phyloP scores from a whole-genome alignment of 768 basidiomycete species.

The Tricholoma sp. region DNA sequence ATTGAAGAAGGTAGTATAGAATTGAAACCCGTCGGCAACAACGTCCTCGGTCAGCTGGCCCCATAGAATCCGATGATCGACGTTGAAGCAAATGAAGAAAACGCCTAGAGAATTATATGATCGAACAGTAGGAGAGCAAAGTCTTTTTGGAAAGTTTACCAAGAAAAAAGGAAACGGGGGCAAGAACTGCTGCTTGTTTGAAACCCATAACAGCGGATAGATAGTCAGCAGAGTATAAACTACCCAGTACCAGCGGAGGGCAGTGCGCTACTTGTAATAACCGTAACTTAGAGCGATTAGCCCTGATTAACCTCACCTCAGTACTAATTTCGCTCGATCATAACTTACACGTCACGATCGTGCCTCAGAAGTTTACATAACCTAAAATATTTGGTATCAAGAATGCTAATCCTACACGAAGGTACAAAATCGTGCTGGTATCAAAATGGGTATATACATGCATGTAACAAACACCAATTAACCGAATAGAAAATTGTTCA shows the following conservation, averaged over 20 bases:
- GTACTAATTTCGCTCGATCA: no score
- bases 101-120: conserved; percentile 44
- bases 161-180: conserved; percentile 85
- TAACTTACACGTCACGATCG: no score
- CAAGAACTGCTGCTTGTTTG: conserved; percentile 82
- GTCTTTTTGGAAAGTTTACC: conserved; percentile 41
- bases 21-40: conserved; percentile 75
- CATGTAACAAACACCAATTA: conserved; percentile 1
- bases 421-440: conserved; percentile 20
- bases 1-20: conserved; percentile 91
- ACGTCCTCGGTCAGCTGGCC: conserved; percentile 56
- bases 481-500: conserved; percentile 9
- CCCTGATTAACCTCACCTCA: no score
- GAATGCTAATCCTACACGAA: background rate
- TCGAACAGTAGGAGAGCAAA: background rate
- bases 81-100: conserved; percentile 78
- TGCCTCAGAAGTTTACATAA: background rate
- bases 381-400: background rate
- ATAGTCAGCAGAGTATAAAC: no score
- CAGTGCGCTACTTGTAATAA: no score
- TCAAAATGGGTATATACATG: conserved; percentile 11
- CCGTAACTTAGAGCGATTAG: no score
- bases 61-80: conserved; percentile 86
- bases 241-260: no score
- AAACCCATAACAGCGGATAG: conserved; percentile 62